Conservation (phyloP, 2,329 filamentous ascomycete species). For the Fusarium drepaniforme region DNA sequence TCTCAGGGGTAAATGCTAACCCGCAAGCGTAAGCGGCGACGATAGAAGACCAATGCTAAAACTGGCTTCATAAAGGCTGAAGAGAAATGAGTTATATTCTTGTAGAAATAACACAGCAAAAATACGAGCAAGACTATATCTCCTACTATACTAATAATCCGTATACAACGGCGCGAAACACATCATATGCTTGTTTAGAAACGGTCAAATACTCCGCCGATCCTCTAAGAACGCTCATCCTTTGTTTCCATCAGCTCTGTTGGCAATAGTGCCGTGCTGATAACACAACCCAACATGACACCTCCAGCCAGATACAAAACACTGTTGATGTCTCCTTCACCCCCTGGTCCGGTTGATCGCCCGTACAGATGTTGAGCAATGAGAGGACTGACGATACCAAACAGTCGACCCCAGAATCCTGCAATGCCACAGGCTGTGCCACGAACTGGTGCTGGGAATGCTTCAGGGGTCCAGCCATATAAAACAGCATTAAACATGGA, state of each 20-base stretch:
- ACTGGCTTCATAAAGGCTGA: not conserved
- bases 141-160: not conserved
- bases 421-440: conserved; percentile 69
- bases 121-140: not conserved
- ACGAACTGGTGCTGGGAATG: conserved; percentile 66
- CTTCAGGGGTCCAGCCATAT: conserved; percentile 66
- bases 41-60: not conserved
- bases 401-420: conserved; percentile 69
- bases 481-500: conserved; percentile 53
- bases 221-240: conserved; percentile 41
- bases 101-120: not conserved
- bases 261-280: conserved; percentile 63
- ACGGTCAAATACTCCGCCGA: not conserved
- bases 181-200: not conserved
- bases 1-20: not conserved
- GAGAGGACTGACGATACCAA: conserved; percentile 68
- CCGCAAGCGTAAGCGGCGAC: not conserved
- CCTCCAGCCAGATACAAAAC: conserved; percentile 69
- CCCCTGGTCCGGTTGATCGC: conserved; percentile 38
- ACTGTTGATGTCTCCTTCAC: conserved; percentile 57
- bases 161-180: not conserved
- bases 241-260: conserved; percentile 50
- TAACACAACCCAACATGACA: conserved; percentile 64
- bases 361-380: conserved; percentile 62
- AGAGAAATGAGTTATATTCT: not conserved